Conservation (phyloP, 371 early-diverging fungal species). For the Sporodiniella umbellata region DNA sequence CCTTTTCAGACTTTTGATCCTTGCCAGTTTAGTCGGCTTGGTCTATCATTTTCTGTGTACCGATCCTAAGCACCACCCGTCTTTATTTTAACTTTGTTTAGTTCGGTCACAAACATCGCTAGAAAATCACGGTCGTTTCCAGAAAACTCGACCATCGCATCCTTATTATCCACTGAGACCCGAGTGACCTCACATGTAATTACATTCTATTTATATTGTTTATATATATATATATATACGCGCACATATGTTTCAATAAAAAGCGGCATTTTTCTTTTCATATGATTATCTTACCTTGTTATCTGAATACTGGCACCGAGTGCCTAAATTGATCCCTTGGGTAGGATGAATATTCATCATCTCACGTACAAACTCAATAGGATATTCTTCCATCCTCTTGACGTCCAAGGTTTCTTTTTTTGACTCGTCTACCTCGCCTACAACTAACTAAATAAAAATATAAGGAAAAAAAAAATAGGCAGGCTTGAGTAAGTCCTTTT, state of each 20-base stretch:
- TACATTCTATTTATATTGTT: background rate
- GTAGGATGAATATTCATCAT: constrained; percentile 26
- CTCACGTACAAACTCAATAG: constrained; percentile 17
- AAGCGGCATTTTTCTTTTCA: background rate
- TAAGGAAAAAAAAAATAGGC: background rate
- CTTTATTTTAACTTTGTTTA: background rate
- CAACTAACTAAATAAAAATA: background rate
- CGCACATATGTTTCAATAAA: too few relatives aligned
- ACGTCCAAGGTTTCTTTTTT: background rate
- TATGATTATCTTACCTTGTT: background rate
- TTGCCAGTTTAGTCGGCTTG: constrained; percentile 28
- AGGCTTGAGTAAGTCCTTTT: background rate
- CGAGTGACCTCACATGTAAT: background rate
- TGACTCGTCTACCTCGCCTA: background rate
- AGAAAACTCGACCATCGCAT: background rate
- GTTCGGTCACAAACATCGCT: background rate
- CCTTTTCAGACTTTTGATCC: constrained; percentile 21
- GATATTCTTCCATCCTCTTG: background rate
- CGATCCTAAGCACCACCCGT: constrained; percentile 2
- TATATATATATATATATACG: too few relatives aligned
- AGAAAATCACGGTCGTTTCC: background rate
- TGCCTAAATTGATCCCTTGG: constrained; percentile 13
- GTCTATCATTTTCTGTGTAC: constrained; percentile 33
- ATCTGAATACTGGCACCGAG: background rate
- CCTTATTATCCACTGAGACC: background rate